phyloP scores from a whole-genome alignment of 345 rosid species.

The Garcia nutans region DNA sequence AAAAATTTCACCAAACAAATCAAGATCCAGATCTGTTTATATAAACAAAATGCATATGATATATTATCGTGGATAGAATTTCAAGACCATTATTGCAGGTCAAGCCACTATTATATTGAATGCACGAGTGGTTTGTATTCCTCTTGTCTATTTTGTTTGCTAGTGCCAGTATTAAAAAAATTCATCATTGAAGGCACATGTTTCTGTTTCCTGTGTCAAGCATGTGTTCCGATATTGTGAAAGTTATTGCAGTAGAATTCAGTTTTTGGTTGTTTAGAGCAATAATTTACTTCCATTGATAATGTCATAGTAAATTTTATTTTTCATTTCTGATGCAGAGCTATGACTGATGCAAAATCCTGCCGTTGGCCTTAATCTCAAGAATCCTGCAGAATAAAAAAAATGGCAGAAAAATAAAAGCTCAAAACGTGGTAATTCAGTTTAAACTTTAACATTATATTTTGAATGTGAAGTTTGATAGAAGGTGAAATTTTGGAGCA shows the following conservation, averaged over 20 bases:
- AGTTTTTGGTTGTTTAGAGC: too few species aligned
- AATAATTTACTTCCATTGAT: too few species aligned
- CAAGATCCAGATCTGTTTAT: conserved; percentile 39
- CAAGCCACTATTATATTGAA: conserved; percentile 18
- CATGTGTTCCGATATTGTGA: too few species aligned
- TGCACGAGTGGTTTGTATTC: conserved; percentile 57
- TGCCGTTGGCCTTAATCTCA: too few species aligned
- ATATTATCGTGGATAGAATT: background rate
- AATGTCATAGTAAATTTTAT: too few species aligned
- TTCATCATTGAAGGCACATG: background rate
- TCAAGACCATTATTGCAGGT: conserved; percentile 10
- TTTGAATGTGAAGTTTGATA: background rate
- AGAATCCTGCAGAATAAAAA: too few species aligned
- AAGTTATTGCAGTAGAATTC: too few species aligned
- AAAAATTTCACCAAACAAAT: conserved; percentile 12
- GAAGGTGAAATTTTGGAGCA: background rate
- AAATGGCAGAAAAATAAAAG: background rate
- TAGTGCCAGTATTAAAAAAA: background rate
- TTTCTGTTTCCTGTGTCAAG: background rate
- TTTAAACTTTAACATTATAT: background rate
- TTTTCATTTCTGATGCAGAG: too few species aligned
- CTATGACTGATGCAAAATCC: too few species aligned
- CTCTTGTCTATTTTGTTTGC: conserved; percentile 17
- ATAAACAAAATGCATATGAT: conserved; percentile 1
- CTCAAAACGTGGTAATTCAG: background rate